Percentiles rank a stretch among this genome's conserved stretches.
Conservation (phyloP, 192 early-diverging fungal species). For the Entomortierella lignicola region DNA sequence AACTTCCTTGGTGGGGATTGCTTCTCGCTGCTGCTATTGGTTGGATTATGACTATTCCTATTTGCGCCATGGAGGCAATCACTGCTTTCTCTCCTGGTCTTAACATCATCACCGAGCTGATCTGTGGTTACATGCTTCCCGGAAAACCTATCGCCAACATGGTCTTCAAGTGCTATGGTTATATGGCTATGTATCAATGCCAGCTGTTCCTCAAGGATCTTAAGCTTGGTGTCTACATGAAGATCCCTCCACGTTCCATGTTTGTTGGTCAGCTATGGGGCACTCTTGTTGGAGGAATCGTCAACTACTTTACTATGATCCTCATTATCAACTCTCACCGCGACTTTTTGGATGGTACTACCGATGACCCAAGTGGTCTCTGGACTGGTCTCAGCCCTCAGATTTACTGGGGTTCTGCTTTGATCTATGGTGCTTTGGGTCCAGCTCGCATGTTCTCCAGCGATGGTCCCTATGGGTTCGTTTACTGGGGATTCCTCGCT, state of each 20-base stretch:
- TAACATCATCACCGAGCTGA: constrained; percentile 72
- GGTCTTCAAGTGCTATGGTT: constrained; percentile 70
- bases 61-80: constrained; percentile 69
- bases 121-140: constrained; percentile 66
- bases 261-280: constrained; percentile 69
- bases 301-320: constrained; percentile 61
- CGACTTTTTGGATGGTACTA: no score
- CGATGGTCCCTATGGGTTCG: no score
- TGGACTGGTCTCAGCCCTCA: no score
- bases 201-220: constrained; percentile 77
- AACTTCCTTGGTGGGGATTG: constrained; percentile 66
- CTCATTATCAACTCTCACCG: constrained; percentile 58
- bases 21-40: constrained; percentile 56
- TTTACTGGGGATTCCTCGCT: no score
- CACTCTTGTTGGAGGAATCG: constrained; percentile 67
- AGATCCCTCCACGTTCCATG: constrained; percentile 58
- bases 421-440: no score
- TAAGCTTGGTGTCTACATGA: constrained; percentile 69
- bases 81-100: constrained; percentile 63
- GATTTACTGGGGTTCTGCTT: no score
- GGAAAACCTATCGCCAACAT: constrained; percentile 67
- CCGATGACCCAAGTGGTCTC: no score
- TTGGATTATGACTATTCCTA: constrained; percentile 62
- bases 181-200: constrained; percentile 77
- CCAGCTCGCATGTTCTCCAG: no score